A percentile compares a stretch with the other conserved stretches of the same genome.
Conservation (phyloP, 1,284 basidiomycete species). For the Austroboletus novae-zelandiae region DNA sequence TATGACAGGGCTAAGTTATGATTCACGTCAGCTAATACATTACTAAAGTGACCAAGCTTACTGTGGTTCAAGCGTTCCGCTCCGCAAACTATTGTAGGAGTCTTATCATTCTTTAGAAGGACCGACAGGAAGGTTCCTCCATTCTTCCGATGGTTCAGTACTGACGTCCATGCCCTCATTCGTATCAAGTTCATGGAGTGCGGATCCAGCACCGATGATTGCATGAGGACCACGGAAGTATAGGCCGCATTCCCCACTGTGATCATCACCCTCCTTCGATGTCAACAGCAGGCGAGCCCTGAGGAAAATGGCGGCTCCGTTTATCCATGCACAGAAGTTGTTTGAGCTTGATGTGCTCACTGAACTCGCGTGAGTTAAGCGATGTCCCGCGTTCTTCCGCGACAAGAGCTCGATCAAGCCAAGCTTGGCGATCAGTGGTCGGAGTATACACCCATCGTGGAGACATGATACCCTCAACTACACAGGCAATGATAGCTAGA, state of each 20-base stretch:
- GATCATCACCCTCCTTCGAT: background rate
- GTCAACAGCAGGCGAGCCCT: slow-evolving; percentile 17
- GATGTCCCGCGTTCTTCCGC: slow-evolving; percentile 19
- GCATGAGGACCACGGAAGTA: slow-evolving; percentile 19
- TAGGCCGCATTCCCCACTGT: slow-evolving; percentile 13
- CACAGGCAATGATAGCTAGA: slow-evolving; percentile 20
- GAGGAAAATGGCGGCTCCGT: slow-evolving; percentile 5
- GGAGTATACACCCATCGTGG: slow-evolving; percentile 22
- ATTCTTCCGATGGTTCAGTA: slow-evolving; percentile 15
- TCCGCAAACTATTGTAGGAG: slow-evolving; percentile 10
- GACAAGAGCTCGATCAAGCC: slow-evolving; percentile 18
- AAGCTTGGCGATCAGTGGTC: slow-evolving; percentile 19
- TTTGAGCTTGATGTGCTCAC: slow-evolving; percentile 13
- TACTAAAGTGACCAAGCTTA: slow-evolving; percentile 1
- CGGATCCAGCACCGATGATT: slow-evolving; percentile 18
- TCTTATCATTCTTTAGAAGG: slow-evolving; percentile 10
- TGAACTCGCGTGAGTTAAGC: slow-evolving; percentile 14
- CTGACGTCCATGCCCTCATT: slow-evolving; percentile 11
- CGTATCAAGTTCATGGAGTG: slow-evolving; percentile 20
- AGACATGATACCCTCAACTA: slow-evolving; percentile 7
- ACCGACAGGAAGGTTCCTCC: slow-evolving; percentile 24
- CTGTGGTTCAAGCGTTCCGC: slow-evolving; percentile 8
- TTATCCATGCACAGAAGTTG: slow-evolving; percentile 16
- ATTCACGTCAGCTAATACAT: background rate
- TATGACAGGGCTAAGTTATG: slow-evolving; percentile 10